A percentile compares a stretch with the other conserved stretches of the same genome.
Evolutionary conservation across 768 basidiomycete genomes (phyloP).

Genomic region (Pholiota conissans): DNA sequence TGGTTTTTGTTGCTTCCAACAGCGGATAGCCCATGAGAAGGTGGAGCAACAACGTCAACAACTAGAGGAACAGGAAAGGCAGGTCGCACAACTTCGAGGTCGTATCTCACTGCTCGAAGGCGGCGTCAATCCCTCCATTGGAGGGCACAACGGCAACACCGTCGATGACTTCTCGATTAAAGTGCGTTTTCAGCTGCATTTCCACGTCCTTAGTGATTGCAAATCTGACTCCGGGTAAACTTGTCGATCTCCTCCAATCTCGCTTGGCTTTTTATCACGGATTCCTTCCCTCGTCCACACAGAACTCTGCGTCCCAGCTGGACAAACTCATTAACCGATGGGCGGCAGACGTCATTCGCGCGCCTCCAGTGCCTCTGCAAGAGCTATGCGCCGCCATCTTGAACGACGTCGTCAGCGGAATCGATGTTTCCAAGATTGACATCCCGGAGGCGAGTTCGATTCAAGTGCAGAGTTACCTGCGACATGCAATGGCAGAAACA

Average conservation of each 20-base stretch:
- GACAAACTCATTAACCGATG: slow-evolving; percentile 86
- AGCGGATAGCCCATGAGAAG: slow-evolving; percentile 88
- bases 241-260: not conserved
- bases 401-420: slow-evolving; percentile 53
- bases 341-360: slow-evolving; percentile 74
- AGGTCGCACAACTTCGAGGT: slow-evolving; percentile 70
- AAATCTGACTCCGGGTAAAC: slow-evolving; percentile 10
- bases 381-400: slow-evolving; percentile 60
- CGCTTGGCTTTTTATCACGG: slow-evolving; percentile 6
- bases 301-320: slow-evolving; percentile 82
- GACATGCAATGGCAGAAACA: slow-evolving; percentile 79
- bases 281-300: too few species aligned
- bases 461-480: slow-evolving; percentile 75
- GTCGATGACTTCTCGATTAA: slow-evolving; percentile 90
- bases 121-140: slow-evolving; percentile 39
- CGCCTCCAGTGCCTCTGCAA: slow-evolving; percentile 52
- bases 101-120: slow-evolving; percentile 80
- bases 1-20: not conserved
- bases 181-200: slow-evolving; percentile 34
- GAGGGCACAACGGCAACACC: slow-evolving; percentile 55
- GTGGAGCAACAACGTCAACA: slow-evolving; percentile 80
- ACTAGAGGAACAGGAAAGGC: slow-evolving; percentile 81
- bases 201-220: not conserved
- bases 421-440: slow-evolving; percentile 43
- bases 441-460: slow-evolving; percentile 48